These are phyloP conservation scores for Coniochaeta pulveracea DNA, from an alignment of 2,329 filamentous ascomycete species.

Conservation along the genomic window DNA sequence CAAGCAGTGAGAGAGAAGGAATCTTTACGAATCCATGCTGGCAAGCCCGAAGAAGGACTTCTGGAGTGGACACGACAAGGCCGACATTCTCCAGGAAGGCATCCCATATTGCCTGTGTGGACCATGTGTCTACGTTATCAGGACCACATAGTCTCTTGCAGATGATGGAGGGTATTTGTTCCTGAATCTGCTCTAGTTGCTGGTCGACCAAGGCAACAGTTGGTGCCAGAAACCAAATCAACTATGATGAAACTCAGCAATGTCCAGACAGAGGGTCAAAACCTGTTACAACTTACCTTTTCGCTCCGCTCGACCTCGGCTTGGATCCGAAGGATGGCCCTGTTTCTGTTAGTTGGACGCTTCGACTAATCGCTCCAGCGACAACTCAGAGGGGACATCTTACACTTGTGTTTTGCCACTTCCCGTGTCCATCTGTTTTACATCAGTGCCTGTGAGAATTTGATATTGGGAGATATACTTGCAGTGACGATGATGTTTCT, in stretches of 20 bases:
- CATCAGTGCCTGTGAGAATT: too few species aligned
- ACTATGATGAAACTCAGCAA: conserved; percentile 23
- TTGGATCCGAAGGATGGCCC: conserved; percentile 56
- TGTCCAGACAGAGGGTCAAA: conserved; percentile 11
- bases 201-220: conserved; percentile 58
- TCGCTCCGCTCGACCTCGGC: conserved; percentile 47
- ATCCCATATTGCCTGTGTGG: conserved; percentile 54
- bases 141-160: conserved; percentile 54
- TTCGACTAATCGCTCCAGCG: neutral
- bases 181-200: conserved; percentile 47
- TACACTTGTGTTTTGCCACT: conserved; percentile 72
- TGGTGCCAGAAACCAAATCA: conserved; percentile 65
- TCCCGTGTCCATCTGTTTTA: conserved; percentile 62
- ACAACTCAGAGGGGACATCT: conserved; percentile 15
- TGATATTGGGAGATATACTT: conserved; percentile 7
- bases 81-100: conserved; percentile 49
- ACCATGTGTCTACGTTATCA: conserved; percentile 66
- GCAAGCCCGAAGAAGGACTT: conserved; percentile 64
- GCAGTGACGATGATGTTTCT: conserved; percentile 64
- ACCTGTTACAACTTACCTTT: conserved; percentile 34
- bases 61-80: conserved; percentile 69
- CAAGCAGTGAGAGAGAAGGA: conserved; percentile 50
- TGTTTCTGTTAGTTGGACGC: conserved; percentile 20
- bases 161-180: conserved; percentile 47
- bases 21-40: conserved; percentile 63